Conservation (phyloP, 768 basidiomycete genomes). For the Leccinum rimulosum region DNA sequence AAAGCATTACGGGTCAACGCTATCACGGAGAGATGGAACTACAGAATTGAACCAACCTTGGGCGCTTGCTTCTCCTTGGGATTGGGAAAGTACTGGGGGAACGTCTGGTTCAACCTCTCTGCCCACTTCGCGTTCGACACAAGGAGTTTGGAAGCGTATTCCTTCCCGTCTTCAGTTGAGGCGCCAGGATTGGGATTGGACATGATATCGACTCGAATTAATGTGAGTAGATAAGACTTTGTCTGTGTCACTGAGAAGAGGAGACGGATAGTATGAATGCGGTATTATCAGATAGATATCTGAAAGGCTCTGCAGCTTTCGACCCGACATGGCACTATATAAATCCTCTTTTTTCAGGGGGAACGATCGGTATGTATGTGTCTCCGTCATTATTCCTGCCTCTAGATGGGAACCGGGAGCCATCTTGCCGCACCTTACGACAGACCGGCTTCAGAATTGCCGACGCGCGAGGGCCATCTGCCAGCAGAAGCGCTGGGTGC, state of each 20-base stretch:
- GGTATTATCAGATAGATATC: not conserved
- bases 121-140: constrained; percentile 22
- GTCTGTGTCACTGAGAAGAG: not conserved
- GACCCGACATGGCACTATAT: not conserved
- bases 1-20: not conserved
- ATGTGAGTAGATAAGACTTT: not conserved
- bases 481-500: not conserved
- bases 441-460: not conserved
- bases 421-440: no score
- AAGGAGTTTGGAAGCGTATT: not conserved
- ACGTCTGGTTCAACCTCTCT: constrained; percentile 17
- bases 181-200: no score
- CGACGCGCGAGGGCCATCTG: no score
- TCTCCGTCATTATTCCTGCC: not conserved
- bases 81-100: constrained; percentile 21
- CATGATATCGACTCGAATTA: no score
- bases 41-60: constrained; percentile 13
- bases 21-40: not conserved
- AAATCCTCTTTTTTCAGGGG: no score
- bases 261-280: not conserved
- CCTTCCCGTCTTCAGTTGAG: not conserved
- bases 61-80: constrained; percentile 10
- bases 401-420: not conserved
- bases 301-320: not conserved
- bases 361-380: no score